phyloP scores from a whole-genome alignment of 2,329 filamentous ascomycete species.

The Ustulina deusta region DNA sequence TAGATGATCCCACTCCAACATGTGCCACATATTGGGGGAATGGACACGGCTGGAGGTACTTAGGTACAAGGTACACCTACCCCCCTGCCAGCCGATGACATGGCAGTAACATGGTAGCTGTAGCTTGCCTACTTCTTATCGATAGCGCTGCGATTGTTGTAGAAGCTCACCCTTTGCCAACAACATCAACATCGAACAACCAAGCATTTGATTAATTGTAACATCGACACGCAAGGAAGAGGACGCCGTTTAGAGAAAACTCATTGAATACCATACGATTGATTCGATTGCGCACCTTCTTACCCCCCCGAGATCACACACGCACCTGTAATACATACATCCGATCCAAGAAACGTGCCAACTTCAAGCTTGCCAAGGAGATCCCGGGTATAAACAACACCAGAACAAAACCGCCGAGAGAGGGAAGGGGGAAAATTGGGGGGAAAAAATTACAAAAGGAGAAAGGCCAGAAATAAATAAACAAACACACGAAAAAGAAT shows the following conservation, averaged over 20 bases:
- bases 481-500: slow-evolving; percentile 24
- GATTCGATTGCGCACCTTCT: too few species aligned
- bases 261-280: neutral
- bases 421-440: neutral
- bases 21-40: too few species aligned
- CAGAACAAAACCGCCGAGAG: neutral
- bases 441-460: neutral
- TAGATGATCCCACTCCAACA: too few species aligned
- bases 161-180: neutral
- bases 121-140: slow-evolving; percentile 2
- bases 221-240: neutral
- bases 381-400: neutral
- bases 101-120: too few species aligned
- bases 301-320: neutral
- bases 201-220: neutral
- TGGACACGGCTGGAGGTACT: too few species aligned
- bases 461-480: neutral
- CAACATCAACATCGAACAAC: neutral
- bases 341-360: neutral
- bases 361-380: neutral
- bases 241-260: neutral
- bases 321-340: neutral
- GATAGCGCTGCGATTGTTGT: neutral
- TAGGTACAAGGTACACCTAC: too few species aligned
- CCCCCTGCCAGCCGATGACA: too few species aligned